Evolutionary conservation across 2,329 filamentous ascomycete species (phyloP).

Genomic region (Colletotrichum trifolii): DNA sequence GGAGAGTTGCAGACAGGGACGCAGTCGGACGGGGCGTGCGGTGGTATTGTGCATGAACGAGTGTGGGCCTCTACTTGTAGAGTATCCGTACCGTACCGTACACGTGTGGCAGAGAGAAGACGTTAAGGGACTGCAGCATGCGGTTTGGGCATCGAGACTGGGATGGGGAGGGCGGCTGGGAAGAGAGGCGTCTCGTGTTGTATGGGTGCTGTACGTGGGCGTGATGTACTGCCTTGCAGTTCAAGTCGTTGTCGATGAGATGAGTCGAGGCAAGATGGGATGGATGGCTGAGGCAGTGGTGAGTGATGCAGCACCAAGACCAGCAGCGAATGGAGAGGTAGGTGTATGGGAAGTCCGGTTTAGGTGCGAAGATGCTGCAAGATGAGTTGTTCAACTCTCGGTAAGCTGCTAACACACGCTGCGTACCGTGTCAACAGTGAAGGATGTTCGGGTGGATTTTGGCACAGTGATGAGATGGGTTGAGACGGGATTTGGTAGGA

Average conservation of each 20-base stretch:
- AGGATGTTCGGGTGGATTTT: no score
- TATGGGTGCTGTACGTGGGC: conserved; percentile 9
- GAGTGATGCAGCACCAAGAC: conserved; percentile 16
- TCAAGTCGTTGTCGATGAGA: conserved; percentile 4
- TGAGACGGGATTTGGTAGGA: no score
- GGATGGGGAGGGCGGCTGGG: conserved; percentile 13
- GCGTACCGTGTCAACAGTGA: conserved; percentile 29
- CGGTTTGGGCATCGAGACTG: conserved; percentile 25
- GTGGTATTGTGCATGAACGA: conserved; percentile 49
- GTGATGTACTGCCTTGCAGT: conserved; percentile 3
- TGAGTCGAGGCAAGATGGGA: conserved; percentile 8
- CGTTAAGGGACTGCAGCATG: not conserved
- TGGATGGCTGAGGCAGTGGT: conserved; percentile 11
- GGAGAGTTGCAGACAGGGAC: conserved; percentile 43
- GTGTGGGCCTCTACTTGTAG: conserved; percentile 39
- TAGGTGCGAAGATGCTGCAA: conserved; percentile 32
- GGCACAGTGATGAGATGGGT: no score
- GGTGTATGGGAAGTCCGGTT: conserved; percentile 5
- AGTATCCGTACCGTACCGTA: not conserved
- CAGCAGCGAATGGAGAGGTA: conserved; percentile 28
- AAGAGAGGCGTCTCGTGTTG: conserved; percentile 21
- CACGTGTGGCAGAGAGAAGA: no score
- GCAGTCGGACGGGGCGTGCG: conserved; percentile 35
- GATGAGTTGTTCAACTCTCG: conserved; percentile 38
- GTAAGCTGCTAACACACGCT: conserved; percentile 15